Evolutionary conservation across 2,329 filamentous ascomycete species (phyloP).

Genomic region (Hypoxylon sp.): DNA sequence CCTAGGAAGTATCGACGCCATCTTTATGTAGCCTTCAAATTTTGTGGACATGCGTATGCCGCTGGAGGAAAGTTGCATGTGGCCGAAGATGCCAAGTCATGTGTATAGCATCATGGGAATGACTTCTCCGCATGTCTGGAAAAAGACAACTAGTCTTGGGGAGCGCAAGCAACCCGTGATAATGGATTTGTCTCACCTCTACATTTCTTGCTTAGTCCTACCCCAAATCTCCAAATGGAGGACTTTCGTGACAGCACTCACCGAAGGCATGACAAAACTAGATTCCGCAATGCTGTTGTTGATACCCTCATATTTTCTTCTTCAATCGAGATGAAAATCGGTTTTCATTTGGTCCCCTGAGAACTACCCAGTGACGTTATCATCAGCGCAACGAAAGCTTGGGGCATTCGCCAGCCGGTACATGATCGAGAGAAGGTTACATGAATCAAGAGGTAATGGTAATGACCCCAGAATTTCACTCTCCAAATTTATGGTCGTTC

Average conservation of each 20-base stretch:
- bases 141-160: slow-evolving; percentile 9
- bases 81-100: slow-evolving; percentile 23
- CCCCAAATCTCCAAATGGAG: not conserved
- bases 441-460: too few species aligned
- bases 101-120: slow-evolving; percentile 19
- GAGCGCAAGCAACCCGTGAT: slow-evolving; percentile 19
- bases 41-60: not conserved
- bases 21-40: slow-evolving; percentile 27
- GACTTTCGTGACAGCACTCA: not conserved
- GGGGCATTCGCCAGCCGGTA: not conserved
- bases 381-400: slow-evolving; percentile 4
- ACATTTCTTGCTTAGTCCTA: slow-evolving; percentile 7
- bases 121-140: slow-evolving; percentile 23
- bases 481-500: too few species aligned
- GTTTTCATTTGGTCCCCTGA: not conserved
- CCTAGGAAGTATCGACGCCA: slow-evolving; percentile 12
- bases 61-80: slow-evolving; percentile 20
- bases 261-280: not conserved
- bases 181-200: slow-evolving; percentile 7
- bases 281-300: not conserved
- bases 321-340: not conserved
- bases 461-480: too few species aligned
- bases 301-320: not conserved
- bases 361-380: slow-evolving; percentile 16
- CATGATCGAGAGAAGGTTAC: slow-evolving; percentile 29